A percentile compares a stretch with the other conserved stretches of the same genome.
phyloP scores from a whole-genome alignment of 2,329 filamentous ascomycete species.

The Cordyceps javanica region DNA sequence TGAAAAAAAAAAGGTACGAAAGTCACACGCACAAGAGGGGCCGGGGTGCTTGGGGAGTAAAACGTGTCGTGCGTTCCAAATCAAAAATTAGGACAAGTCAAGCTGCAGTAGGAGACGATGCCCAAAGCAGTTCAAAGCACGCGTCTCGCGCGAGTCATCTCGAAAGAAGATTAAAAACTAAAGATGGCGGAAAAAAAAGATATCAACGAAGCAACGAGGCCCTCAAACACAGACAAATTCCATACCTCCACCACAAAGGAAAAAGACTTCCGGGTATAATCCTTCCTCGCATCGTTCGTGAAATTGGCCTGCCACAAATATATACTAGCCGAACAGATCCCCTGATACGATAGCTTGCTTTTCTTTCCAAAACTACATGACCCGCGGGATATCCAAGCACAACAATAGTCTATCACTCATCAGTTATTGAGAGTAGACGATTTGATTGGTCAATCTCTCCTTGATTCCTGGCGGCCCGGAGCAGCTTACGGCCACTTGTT shows the following conservation, averaged over 20 bases:
- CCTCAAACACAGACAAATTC: neutral
- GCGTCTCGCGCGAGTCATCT: neutral
- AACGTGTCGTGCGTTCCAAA: neutral
- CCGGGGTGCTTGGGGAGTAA: too few species aligned
- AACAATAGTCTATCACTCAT: too few species aligned
- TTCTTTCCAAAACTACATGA: neutral
- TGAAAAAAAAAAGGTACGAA: neutral
- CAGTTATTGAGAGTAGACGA: too few species aligned
- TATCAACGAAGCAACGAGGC: neutral
- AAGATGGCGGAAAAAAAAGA: too few species aligned
- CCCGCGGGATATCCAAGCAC: too few species aligned
- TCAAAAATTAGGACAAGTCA: too few species aligned
- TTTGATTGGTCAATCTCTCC: too few species aligned
- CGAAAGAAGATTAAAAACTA: neutral
- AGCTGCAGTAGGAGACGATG: neutral
- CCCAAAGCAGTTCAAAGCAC: neutral
- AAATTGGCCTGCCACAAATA: neutral
- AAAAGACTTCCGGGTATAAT: constrained; percentile 3
- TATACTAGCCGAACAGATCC: neutral
- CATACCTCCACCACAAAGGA: neutral
- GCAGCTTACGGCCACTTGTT: too few species aligned
- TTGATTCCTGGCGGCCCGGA: too few species aligned
- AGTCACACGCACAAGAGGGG: neutral
- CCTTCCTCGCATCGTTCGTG: neutral
- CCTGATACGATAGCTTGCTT: neutral